Percentiles rank a stretch among this genome's conserved stretches.
Evolutionary conservation across 805 yeast species (phyloP).

Genomic region (Sungouiella blattae): DNA sequence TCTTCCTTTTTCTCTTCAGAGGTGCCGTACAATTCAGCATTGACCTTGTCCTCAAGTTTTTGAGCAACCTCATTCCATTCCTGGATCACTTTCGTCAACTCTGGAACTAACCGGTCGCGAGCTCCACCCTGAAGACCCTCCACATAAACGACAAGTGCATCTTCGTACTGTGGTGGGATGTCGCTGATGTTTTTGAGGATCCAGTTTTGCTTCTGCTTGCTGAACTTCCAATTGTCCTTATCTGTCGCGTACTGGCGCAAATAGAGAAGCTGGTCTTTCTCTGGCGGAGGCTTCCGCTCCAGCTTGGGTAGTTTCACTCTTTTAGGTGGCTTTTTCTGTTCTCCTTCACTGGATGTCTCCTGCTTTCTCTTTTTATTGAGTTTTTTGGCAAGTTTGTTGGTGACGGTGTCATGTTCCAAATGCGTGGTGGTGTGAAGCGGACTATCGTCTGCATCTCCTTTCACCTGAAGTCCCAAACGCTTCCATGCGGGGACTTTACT

Average conservation of each 20-base stretch:
- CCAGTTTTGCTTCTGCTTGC: constrained; percentile 88
- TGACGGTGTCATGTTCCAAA: constrained; percentile 39
- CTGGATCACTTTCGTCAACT: constrained; percentile 43
- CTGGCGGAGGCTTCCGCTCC: constrained; percentile 70
- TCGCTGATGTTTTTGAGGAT: constrained; percentile 56
- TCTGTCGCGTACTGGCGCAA: constrained; percentile 57
- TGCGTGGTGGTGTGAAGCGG: constrained; percentile 44
- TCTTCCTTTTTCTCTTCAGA: constrained; percentile 12
- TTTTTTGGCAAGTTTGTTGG: constrained; percentile 42
- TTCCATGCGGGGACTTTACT: constrained; percentile 77
- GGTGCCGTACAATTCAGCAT: constrained; percentile 32
- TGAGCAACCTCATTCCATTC: constrained; percentile 55
- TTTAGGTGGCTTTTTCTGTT: constrained; percentile 59
- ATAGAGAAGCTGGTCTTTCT: constrained; percentile 69
- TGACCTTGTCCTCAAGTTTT: constrained; percentile 39
- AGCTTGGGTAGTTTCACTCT: constrained; percentile 64
- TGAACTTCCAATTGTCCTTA: constrained; percentile 70
- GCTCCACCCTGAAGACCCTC: constrained; percentile 70
- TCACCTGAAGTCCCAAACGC: constrained; percentile 64
- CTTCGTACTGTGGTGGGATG: constrained; percentile 53
- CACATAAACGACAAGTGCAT: constrained; percentile 48
- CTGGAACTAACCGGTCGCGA: constrained; percentile 50
- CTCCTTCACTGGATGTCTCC: constrained; percentile 13
- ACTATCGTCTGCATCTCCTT: constrained; percentile 43
- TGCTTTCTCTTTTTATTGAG: constrained; percentile 32